These are phyloP conservation scores for Dictyophora rubrovolvata DNA, from an alignment of 768 basidiomycete species.

Conservation along the genomic window DNA sequence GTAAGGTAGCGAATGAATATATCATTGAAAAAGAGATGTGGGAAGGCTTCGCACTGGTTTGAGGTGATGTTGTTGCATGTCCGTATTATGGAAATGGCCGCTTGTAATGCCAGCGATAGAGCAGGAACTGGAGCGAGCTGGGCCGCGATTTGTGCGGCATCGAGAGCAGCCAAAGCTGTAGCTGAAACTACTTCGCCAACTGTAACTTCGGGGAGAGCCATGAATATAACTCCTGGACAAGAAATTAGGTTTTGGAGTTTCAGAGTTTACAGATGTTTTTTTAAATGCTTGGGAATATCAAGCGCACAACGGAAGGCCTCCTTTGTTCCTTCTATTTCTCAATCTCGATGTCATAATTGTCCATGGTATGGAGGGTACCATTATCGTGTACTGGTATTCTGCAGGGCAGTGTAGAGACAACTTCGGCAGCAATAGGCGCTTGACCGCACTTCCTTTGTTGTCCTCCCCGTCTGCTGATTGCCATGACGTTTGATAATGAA, in stretches of 20 bases:
- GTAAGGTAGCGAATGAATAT: background rate
- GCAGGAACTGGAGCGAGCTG: constrained; percentile 40
- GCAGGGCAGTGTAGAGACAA: too few relatives aligned
- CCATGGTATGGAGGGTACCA: too few relatives aligned
- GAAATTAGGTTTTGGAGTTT: background rate
- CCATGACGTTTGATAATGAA: too few relatives aligned
- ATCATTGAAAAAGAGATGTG: constrained; percentile 2
- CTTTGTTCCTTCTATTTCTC: too few relatives aligned
- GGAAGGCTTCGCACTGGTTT: constrained; percentile 33
- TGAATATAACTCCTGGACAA: background rate
- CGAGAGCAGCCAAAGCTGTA: background rate
- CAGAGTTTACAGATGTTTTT: background rate
- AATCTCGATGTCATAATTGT: too few relatives aligned
- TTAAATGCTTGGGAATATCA: background rate
- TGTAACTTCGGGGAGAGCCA: background rate
- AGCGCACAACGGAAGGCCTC: too few relatives aligned
- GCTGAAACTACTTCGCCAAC: constrained; percentile 12
- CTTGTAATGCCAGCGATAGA: constrained; percentile 31
- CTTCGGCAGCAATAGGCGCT: background rate
- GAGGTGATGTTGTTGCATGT: constrained; percentile 37
- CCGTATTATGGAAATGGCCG: constrained; percentile 33
- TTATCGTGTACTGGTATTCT: too few relatives aligned
- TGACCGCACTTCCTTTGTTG: background rate
- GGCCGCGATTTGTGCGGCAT: constrained; percentile 34
- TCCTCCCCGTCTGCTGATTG: too few relatives aligned